Evolutionary conservation across 768 basidiomycete genomes (phyloP), one percentile per base, ranked within the genome.

Genomic region (Tylopilus sp.): DNA sequence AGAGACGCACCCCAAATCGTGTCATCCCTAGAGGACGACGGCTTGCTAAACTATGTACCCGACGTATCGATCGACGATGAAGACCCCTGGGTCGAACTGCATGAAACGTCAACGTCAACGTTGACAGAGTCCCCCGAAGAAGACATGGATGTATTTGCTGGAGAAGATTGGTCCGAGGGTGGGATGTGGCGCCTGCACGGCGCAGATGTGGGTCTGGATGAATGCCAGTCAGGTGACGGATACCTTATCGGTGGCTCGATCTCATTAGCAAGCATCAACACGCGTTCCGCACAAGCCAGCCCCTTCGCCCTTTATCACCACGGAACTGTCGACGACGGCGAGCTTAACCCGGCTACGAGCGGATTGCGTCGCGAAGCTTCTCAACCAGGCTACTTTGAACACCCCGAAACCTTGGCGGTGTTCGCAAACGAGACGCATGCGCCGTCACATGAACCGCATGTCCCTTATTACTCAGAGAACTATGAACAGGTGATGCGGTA

Each of bases 211-310:
- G 41, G 48, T 30, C 33, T 29, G n/a, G 44, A 28, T 11, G 42
- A 52, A 42, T 21, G 12, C 40, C 47, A 61, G 43, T 42, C 43
- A 24, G 50, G 54, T 54, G 46, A 48, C 40, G 47, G 45, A 58
- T 66, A 59, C 53, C 68, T 66, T 68, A 64, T 70, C 62, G 26
- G 48, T 51, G 38, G 34, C 43, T 21, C 53, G 25, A 50, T 57
- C 42, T 53, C 57, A 45, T 62, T 55, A 52, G 46, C 56, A 52
- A 45, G 55, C 38, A 61, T 55, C 45, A 49, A 38, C 57, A 66
- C 55, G 55, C 53, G 51, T 48, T 51, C 56, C 29, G 36, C 47
- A 13, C 54, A 55, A 46, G 22, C 48, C 9, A 40, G 44, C 48
- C 40, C 55, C 40, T 47, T 50, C 52, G 14, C 63, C 42, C 59